Evolutionary conservation across 108 stramenopile genomes (phyloP), one percentile per base, ranked within the genome.

Genomic region (Parietichytrium sp.): DNA sequence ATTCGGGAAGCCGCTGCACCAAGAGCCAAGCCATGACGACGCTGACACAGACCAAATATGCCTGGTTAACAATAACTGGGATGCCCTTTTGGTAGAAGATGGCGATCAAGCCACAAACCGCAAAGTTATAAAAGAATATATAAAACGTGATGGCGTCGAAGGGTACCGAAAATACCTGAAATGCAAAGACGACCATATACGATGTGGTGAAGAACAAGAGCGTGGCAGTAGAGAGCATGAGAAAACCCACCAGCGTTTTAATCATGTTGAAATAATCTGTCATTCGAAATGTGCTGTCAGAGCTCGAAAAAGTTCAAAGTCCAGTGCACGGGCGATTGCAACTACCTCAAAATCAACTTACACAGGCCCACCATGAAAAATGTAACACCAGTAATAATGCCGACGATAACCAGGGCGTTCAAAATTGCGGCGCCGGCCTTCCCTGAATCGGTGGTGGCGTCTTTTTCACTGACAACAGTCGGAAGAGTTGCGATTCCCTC

Each of bases 21-120:
- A 98, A 85, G 78, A 96, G 94, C 96, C 96, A 98, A 0, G 95
- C 96, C 85, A 98, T 86, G 81, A 96, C 93, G 0, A 96, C 94
- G 25, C 93, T 92, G 0, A 92, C 93, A 3, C 89, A 85, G 12
- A 98, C 90, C 51, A 97, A 86, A 83, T 97, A 98, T 2, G 81
- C 86, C 84, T 98, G 98, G 4, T 95, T 93, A 26, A 97, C 86
- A 72, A 52, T 85, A 16, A 86, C 84, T 15, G 96, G 95, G 26
- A 96, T 92, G 15, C 96, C 96, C 77, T 92, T 88, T 54, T 94
- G 93, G 81, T 91, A 96, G 84, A 98, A 98, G 36, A 98, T 93
- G 23, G 96, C 87, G 7, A 91, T 23, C 0, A 92, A 88, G 4
- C 98, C 98, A 8, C 97, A 95, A 25, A 92, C 81, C 0, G 93